Conservation (phyloP, 2,329 filamentous ascomycete species). For the Trichophyton benhamiae region DNA sequence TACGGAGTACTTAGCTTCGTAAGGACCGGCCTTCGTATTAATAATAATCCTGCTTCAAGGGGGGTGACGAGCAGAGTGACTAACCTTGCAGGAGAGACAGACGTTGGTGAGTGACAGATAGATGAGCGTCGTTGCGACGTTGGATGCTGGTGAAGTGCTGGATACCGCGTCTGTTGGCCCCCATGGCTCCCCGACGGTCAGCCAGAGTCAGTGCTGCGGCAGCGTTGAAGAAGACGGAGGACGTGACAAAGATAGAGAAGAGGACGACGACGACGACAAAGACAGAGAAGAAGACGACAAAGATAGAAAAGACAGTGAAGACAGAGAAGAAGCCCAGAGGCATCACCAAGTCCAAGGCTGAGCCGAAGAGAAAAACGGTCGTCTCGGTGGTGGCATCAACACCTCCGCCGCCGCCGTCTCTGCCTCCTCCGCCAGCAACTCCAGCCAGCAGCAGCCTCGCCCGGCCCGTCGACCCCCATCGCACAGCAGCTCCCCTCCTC, state of each 20-base stretch:
- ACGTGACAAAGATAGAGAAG: no score
- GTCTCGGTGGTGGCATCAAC: background rate
- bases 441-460: conserved; percentile 21
- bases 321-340: conserved; percentile 1
- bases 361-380: background rate
- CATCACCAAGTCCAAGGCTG: background rate
- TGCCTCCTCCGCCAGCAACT: conserved; percentile 9
- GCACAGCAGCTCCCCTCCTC: conserved; percentile 38
- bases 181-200: conserved; percentile 44
- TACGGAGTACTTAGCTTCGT: no score
- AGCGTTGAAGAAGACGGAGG: conserved; percentile 11
- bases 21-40: no score
- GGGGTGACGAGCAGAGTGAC: no score
- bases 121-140: background rate
- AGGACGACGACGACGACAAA: no score
- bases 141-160: background rate
- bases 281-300: background rate
- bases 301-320: background rate
- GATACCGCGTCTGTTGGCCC: conserved; percentile 3
- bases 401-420: conserved; percentile 7
- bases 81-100: no score
- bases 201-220: conserved; percentile 31
- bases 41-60: background rate
- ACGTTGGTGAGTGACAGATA: no score
- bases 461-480: conserved; percentile 36